Evolutionary conservation across 768 basidiomycete genomes (phyloP).

Genomic region (Amanita thiersii): DNA sequence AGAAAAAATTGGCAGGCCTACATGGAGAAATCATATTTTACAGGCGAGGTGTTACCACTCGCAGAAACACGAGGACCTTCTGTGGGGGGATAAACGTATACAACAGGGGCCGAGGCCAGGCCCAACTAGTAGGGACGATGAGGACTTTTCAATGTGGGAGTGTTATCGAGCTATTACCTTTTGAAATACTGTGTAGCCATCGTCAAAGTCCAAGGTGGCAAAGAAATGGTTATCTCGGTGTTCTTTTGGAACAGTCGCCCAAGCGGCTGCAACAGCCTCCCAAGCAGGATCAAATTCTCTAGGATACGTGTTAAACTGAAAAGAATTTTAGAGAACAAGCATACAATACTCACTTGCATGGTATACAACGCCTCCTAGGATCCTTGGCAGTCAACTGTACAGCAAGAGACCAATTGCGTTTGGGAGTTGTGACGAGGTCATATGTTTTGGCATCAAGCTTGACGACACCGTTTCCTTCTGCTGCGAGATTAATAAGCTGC

Average conservation of each 20-base stretch:
- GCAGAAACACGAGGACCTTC: slow-evolving; percentile 62
- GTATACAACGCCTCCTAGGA: slow-evolving; percentile 73
- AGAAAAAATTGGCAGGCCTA: slow-evolving; percentile 23
- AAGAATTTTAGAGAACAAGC: neutral
- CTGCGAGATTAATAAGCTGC: slow-evolving; percentile 62
- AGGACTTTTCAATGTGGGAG: neutral
- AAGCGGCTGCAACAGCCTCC: slow-evolving; percentile 77
- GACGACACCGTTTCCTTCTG: slow-evolving; percentile 71
- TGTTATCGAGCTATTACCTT: slow-evolving; percentile 37
- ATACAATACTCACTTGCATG: slow-evolving; percentile 69
- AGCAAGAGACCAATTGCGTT: slow-evolving; percentile 82
- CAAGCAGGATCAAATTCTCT: slow-evolving; percentile 86
- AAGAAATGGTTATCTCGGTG: slow-evolving; percentile 87
- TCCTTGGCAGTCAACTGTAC: slow-evolving; percentile 87
- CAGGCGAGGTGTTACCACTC: slow-evolving; percentile 44
- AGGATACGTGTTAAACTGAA: slow-evolving; percentile 9
- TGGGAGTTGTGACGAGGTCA: slow-evolving; percentile 66
- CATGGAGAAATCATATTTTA: slow-evolving; percentile 76
- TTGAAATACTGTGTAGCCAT: slow-evolving; percentile 70
- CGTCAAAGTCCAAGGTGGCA: slow-evolving; percentile 82
- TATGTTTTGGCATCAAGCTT: slow-evolving; percentile 68
- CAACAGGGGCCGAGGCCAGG: slow-evolving; percentile 76
- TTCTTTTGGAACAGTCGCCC: slow-evolving; percentile 51
- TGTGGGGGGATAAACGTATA: slow-evolving; percentile 66
- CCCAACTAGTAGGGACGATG: slow-evolving; percentile 47